Evolutionary conservation across 176 grass and related monocot species (phyloP), one percentile per base, ranked within the genome.

Genomic region (Phoenix dactylifera): DNA sequence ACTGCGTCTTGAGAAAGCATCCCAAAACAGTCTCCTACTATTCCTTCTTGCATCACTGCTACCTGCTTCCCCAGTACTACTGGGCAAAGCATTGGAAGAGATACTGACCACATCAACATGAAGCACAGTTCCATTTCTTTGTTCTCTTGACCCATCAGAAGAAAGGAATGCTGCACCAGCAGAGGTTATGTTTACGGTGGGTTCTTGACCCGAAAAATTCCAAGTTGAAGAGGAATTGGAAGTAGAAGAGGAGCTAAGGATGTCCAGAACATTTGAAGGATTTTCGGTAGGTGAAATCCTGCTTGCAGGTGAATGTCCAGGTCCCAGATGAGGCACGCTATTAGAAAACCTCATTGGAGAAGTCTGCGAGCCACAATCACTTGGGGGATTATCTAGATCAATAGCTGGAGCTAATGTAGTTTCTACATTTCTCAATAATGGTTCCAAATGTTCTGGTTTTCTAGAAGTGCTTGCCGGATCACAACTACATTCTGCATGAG

Each of bases 21-120:
- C 92, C 87, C 83, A 88, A 24, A 96, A 55, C 76, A 86, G 63
- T 70, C 83, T 96, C 76, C 92, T 85, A 77, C 77, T 71, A 59
- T 74, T 72, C 64, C 84, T 93, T 67, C 79, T 82, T 17, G 58
- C 61, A 53, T 74, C 73, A 65, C 60, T 75, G 50, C 50, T 69
- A 32, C 50, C 87, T 29, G 63, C 75, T 68, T 81, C 80, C 67
- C 76, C 26, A 53, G 35, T 39, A 4, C 4, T 66, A 19, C 62
- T 69, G 26, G 64, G 55, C 22, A 57, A 76, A 59, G 75, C 79
- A 72, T 69, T 83, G 54, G 87, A 73, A 26, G 82, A 85, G 67
- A 82, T 69, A 26, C 57, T 84, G 54, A 84, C 68, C 78, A 86
- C 72, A 74, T 90, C 87, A 80, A 81, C 83, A 74, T 96, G 79